Evolutionary conservation across 106 monocot species (phyloP), one percentile per base, ranked within the genome.

Genomic region (Ottelia alismoides): DNA sequence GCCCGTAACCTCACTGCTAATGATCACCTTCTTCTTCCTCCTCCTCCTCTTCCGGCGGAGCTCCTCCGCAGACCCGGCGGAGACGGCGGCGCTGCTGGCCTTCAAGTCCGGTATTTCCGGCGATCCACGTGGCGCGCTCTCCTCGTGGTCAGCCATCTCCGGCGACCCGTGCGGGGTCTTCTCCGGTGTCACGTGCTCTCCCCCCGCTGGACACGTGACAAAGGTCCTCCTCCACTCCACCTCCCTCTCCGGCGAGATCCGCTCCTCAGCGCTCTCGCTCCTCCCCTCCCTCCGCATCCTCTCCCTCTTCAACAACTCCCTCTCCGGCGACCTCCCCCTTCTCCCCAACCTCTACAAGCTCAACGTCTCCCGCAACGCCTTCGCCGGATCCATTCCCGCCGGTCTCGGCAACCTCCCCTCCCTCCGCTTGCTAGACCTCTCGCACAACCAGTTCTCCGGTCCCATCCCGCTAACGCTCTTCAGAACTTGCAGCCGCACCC

Each of bases 381-480:
- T 99, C 22, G 74, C 90, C 56, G 90, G 98, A 23, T 50, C 20
- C 2, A 31, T 99, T 22, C 98, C 98, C 11, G 55, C 56, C 11
- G 83, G 65, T 52, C 72, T 99, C 58, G 90, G 90, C 47, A 56
- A 57, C 31, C 50, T 86, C 22, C 69, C 74, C 1, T 51, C 65
- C 29, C 82, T 99, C 64, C 73, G 98, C 14, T 80, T 99, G 20
- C 86, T 99, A 31, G 98, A 99, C 67, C 85, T 99, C 67, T 82
- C 79, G 20, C 62, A 70, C 49, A 99, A 99, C 65, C 51, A 40
- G 32, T 83, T 99, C 69, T 72, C 82, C 62, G 98, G 98, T 30
- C 56, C 65, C 47, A 82, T 85, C 51, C 80, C 90, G 3, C 35
- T 53, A 27, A 60, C 46, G 18, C 68, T 92, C 48, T 92, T 92